Evolutionary conservation across 768 basidiomycete genomes (phyloP).

Genomic region (Boletus coccyginus): DNA sequence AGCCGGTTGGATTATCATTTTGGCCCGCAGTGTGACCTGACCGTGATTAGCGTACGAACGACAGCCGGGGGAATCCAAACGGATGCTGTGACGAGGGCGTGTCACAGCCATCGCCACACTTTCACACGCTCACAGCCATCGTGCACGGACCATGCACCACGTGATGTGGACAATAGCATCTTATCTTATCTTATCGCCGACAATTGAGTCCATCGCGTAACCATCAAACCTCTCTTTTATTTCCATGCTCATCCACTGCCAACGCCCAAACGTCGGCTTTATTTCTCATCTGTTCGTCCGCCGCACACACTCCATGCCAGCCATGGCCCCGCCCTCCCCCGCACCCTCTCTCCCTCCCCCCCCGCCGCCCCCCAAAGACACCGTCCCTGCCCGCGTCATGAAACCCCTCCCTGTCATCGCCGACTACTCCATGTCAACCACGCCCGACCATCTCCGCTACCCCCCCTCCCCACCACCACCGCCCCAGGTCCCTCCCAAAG

Average conservation of each 20-base stretch:
- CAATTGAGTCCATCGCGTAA: slow-evolving; percentile 11
- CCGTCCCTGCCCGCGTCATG: neutral
- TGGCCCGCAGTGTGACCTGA: slow-evolving; percentile 36
- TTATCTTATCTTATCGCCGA: slow-evolving; percentile 23
- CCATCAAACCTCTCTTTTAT: neutral
- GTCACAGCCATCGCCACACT: slow-evolving; percentile 26
- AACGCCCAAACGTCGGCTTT: slow-evolving; percentile 7
- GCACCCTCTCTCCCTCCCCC: slow-evolving; percentile 13
- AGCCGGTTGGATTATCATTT: slow-evolving; percentile 29
- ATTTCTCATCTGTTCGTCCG: slow-evolving; percentile 13
- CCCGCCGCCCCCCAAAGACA: slow-evolving; percentile 25
- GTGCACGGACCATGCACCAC: slow-evolving; percentile 26
- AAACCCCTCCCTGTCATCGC: slow-evolving; percentile 23
- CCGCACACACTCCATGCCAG: slow-evolving; percentile 15
- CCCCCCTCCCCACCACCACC: slow-evolving; percentile 5
- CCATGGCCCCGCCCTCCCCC: neutral
- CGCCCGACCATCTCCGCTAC: neutral
- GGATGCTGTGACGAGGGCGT: slow-evolving; percentile 27
- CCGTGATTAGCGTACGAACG: slow-evolving; percentile 37
- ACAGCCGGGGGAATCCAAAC: slow-evolving; percentile 36
- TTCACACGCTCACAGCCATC: slow-evolving; percentile 22
- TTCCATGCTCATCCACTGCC: slow-evolving; percentile 15
- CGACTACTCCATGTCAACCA: slow-evolving; percentile 2
- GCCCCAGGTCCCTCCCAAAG: slow-evolving; percentile 1
- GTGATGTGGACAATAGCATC: neutral